Evolutionary conservation across 345 rosid species (phyloP).

Genomic region (Acer campestre): DNA sequence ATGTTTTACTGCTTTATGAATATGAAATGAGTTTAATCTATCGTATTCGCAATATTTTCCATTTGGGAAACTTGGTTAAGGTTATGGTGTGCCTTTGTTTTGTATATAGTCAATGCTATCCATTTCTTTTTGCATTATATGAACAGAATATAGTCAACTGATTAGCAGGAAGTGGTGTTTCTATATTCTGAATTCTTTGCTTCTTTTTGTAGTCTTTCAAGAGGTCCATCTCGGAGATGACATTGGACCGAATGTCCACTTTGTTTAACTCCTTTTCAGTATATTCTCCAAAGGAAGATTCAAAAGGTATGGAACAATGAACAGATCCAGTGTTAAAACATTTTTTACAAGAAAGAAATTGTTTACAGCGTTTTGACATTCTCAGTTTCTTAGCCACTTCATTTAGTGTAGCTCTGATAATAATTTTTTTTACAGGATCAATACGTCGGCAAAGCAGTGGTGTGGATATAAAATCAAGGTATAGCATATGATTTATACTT

Average conservation of each 20-base stretch:
- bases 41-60: not conserved
- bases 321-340: not conserved
- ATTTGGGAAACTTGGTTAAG: not conserved
- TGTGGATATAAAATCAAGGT: constrained; percentile 71
- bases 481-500: constrained; percentile 8
- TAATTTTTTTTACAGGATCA: constrained; percentile 45
- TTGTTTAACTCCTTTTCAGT: constrained; percentile 72
- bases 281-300: constrained; percentile 55
- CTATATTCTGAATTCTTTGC: constrained; percentile 23
- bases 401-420: constrained; percentile 22
- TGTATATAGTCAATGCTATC: not conserved
- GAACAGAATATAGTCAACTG: constrained; percentile 7
- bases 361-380: constrained; percentile 1
- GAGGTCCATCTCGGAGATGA: constrained; percentile 75
- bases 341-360: not conserved
- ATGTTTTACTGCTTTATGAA: not conserved
- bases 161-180: constrained; percentile 1
- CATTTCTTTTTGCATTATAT: not conserved
- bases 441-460: constrained; percentile 54
- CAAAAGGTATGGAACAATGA: constrained; percentile 43
- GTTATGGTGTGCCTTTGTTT: not conserved
- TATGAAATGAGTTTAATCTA: not conserved
- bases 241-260: constrained; percentile 72
- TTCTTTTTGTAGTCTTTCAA: constrained; percentile 54
- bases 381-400: constrained; percentile 8